Percentiles rank a stretch among this genome's conserved stretches.
phyloP scores from a whole-genome alignment of 495 filamentous ascomycete species.

The Rhypophila decipiens region DNA sequence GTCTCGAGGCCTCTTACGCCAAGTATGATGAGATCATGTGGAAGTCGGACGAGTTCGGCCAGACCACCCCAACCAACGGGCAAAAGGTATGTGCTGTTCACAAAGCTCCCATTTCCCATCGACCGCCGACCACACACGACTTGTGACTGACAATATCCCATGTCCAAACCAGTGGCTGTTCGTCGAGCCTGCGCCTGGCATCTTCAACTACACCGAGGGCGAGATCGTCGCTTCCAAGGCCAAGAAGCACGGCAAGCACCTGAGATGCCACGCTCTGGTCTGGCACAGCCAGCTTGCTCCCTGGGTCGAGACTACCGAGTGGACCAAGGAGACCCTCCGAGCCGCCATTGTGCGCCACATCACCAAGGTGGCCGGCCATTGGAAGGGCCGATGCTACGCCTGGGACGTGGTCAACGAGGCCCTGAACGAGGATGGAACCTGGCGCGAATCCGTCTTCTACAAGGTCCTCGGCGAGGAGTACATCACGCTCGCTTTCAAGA shows the following conservation, averaged over 20 bases:
- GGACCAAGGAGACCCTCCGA: slow-evolving; percentile 44
- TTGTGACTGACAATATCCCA: not conserved
- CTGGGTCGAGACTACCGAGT: slow-evolving; percentile 41
- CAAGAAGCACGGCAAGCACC: slow-evolving; percentile 35
- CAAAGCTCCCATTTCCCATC: not conserved
- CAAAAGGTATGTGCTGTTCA: slow-evolving; percentile 30
- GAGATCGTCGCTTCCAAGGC: slow-evolving; percentile 42
- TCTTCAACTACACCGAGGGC: slow-evolving; percentile 46
- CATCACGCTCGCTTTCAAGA: slow-evolving; percentile 49
- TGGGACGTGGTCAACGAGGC: slow-evolving; percentile 61
- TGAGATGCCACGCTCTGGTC: slow-evolving; percentile 51
- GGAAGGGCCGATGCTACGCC: slow-evolving; percentile 50
- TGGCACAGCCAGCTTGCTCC: slow-evolving; percentile 53
- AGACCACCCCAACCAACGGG: slow-evolving; percentile 47
- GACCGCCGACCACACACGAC: not conserved
- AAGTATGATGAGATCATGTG: slow-evolving; percentile 31
- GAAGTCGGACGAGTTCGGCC: slow-evolving; percentile 40
- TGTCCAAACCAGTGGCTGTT: slow-evolving; percentile 33
- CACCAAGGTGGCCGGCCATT: slow-evolving; percentile 43
- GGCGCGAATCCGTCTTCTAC: slow-evolving; percentile 45
- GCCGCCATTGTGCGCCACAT: slow-evolving; percentile 48
- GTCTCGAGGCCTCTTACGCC: slow-evolving; percentile 17
- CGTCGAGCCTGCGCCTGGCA: slow-evolving; percentile 33
- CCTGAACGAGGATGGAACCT: slow-evolving; percentile 46
- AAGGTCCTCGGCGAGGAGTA: slow-evolving; percentile 45